These are phyloP conservation scores for Prunus armeniaca DNA, from an alignment of 306 rosid genomes.

Conservation along the genomic window DNA sequence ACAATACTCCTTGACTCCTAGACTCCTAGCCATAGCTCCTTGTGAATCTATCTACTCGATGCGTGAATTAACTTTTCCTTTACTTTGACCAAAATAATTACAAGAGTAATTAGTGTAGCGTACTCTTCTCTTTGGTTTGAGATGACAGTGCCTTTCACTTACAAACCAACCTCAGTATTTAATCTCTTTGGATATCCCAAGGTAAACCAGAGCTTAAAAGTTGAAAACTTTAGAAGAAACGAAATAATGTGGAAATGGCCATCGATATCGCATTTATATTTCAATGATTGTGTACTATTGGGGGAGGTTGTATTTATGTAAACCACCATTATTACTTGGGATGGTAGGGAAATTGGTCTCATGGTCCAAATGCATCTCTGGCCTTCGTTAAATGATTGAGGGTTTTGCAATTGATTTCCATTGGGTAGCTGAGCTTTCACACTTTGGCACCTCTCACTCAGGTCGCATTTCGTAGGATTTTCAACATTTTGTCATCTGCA, in stretches of 20 bases:
- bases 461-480: not conserved
- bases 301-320: not conserved
- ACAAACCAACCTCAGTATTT: not conserved
- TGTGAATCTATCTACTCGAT: not conserved
- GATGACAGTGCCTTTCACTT: not conserved
- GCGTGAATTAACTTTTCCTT: not conserved
- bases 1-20: not conserved
- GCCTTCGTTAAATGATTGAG: constrained; percentile 24
- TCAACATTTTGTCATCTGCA: not conserved
- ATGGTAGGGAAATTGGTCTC: constrained; percentile 6
- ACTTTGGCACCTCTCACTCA: constrained; percentile 3
- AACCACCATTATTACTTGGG: not conserved
- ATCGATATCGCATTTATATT: not conserved
- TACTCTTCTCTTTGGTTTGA: not conserved
- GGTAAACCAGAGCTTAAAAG: not conserved
- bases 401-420: constrained; percentile 20
- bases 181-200: no score
- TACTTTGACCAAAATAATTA: not conserved
- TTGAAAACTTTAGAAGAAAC: not conserved
- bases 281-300: not conserved
- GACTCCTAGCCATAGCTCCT: not conserved
- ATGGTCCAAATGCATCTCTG: constrained; percentile 28
- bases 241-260: not conserved
- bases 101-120: not conserved
- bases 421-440: constrained; percentile 34